Conservation (phyloP, 805 yeast species). For the Candida ulmi region DNA sequence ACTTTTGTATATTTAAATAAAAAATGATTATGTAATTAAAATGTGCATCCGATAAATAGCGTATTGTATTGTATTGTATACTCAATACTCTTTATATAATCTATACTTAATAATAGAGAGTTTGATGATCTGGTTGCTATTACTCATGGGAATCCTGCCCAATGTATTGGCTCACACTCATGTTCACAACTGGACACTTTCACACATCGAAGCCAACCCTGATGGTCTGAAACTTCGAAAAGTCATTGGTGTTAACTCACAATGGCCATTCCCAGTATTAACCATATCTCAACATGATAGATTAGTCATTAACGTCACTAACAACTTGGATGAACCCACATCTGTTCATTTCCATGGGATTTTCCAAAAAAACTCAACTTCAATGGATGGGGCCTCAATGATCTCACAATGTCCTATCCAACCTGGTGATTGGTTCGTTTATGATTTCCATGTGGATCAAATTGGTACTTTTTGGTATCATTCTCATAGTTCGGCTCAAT, state of each 20-base stretch:
- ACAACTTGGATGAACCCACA: slow-evolving; percentile 40
- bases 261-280: slow-evolving; percentile 46
- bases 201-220: slow-evolving; percentile 41
- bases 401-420: slow-evolving; percentile 89
- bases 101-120: no score
- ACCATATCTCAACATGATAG: slow-evolving; percentile 37
- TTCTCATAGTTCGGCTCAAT: slow-evolving; percentile 85
- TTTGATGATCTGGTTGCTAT: no score
- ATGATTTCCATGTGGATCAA: slow-evolving; percentile 85
- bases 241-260: slow-evolving; percentile 54
- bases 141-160: not conserved
- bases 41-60: no score
- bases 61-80: no score
- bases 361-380: slow-evolving; percentile 62
- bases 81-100: no score
- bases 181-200: slow-evolving; percentile 31
- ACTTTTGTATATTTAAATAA: no score
- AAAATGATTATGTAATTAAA: no score
- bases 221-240: slow-evolving; percentile 48
- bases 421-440: slow-evolving; percentile 67
- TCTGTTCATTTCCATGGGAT: slow-evolving; percentile 66
- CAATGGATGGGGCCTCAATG: slow-evolving; percentile 90
- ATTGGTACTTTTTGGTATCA: slow-evolving; percentile 97
- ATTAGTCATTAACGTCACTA: slow-evolving; percentile 34
- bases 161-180: slow-evolving; percentile 13